Percentiles rank a stretch among this genome's conserved stretches.
phyloP scores from a whole-genome alignment of 495 filamentous ascomycete genomes.

The Physcia stellaris region DNA sequence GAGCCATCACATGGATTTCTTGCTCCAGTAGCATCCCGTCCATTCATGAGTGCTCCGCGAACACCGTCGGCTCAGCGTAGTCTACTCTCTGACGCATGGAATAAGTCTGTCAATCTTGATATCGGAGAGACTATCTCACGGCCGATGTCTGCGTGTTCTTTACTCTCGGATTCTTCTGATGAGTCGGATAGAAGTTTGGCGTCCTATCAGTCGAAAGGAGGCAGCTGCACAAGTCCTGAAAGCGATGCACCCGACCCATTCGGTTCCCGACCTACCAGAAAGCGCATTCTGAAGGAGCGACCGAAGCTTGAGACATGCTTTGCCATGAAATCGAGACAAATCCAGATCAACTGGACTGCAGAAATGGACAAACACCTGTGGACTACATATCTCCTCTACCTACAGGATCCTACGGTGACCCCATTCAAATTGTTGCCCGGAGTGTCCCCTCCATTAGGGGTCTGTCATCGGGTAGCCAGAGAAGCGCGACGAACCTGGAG shows the following conservation, averaged over 20 bases:
- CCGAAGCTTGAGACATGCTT: constrained; percentile 5
- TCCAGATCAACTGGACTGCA: constrained; percentile 51
- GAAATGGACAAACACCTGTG: constrained; percentile 91
- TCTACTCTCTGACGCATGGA: constrained; percentile 21
- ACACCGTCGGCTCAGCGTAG: constrained; percentile 48
- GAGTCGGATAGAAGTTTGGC: constrained; percentile 52
- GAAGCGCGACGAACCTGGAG: constrained; percentile 79
- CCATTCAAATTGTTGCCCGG: constrained; percentile 87
- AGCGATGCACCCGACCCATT: constrained; percentile 45
- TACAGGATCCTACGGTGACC: constrained; percentile 84
- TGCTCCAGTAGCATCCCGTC: constrained; percentile 32
- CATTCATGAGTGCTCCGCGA: constrained; percentile 40
- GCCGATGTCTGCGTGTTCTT: constrained; percentile 46
- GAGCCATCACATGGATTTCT: constrained; percentile 26
- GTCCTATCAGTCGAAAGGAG: constrained; percentile 50
- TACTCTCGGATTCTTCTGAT: constrained; percentile 53
- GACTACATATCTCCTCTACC: constrained; percentile 76
- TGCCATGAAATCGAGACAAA: constrained; percentile 11
- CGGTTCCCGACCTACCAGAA: constrained; percentile 26
- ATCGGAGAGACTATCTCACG: constrained; percentile 31
- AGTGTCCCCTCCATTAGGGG: constrained; percentile 73
- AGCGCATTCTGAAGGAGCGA: constrained; percentile 26
- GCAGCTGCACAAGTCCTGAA: constrained; percentile 56
- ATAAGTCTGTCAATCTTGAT: constrained; percentile 22
- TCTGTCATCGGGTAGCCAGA: constrained; percentile 77